These are phyloP conservation scores for Rhizopogon sp. DNA, from an alignment of 768 basidiomycete genomes.

Conservation along the genomic window DNA sequence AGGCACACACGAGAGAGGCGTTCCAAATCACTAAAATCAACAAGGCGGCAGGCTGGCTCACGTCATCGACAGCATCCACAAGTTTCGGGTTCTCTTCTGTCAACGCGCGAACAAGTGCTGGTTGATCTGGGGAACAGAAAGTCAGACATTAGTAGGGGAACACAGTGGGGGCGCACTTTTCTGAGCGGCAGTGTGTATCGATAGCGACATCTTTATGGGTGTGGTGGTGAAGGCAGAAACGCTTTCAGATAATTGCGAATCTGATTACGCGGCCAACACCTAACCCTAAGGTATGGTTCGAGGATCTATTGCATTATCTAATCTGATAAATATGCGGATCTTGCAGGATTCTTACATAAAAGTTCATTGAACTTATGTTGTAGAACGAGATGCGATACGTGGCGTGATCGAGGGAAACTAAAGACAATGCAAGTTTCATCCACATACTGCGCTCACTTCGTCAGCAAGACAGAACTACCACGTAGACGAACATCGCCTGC, in stretches of 20 bases:
- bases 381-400: too few species aligned
- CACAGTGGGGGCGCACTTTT: constrained; percentile 41
- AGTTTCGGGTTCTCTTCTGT: constrained; percentile 56
- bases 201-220: constrained; percentile 35
- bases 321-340: too few species aligned
- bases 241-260: not conserved
- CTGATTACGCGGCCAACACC: constrained; percentile 13
- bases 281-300: constrained; percentile 20
- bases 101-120: constrained; percentile 63
- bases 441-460: too few species aligned
- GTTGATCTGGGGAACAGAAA: constrained; percentile 46
- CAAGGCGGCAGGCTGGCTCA: constrained; percentile 23
- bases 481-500: too few species aligned
- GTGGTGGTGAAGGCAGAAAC: not conserved
- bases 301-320: not conserved
- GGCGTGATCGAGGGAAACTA: too few species aligned
- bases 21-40: not conserved
- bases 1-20: not conserved
- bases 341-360: not conserved
- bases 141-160: not conserved
- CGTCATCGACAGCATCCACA: constrained; percentile 59
- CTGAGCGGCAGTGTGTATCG: constrained; percentile 64
- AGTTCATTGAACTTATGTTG: too few species aligned
- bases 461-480: too few species aligned
- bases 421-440: too few species aligned